phyloP scores from a whole-genome alignment of 768 basidiomycete genomes.

The Amanita fuliginea region DNA sequence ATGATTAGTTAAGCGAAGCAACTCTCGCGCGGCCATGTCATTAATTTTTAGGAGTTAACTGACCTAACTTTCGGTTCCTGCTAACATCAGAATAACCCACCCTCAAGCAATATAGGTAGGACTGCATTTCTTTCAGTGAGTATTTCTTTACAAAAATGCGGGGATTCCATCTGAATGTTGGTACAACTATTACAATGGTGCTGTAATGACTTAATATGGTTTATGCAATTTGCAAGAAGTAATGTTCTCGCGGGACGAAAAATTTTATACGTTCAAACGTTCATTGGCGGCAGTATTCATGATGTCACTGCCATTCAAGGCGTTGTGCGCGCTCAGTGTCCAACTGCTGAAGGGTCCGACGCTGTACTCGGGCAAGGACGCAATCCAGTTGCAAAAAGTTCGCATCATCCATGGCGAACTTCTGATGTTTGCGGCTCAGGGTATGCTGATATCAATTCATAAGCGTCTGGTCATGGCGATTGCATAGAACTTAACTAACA shows the following conservation, averaged over 20 bases:
- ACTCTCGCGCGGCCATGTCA: no score
- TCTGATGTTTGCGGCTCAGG: slow-evolving; percentile 59
- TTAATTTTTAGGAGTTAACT: no score
- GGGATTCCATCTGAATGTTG: not conserved
- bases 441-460: slow-evolving; percentile 48
- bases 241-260: not conserved
- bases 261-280: not conserved
- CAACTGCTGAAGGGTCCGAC: slow-evolving; percentile 26
- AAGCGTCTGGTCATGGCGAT: slow-evolving; percentile 4
- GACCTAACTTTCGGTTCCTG: no score
- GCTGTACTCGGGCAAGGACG: slow-evolving; percentile 53
- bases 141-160: not conserved
- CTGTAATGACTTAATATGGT: not conserved
- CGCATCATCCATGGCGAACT: slow-evolving; percentile 64
- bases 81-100: no score
- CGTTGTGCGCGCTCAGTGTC: slow-evolving; percentile 15
- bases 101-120: no score
- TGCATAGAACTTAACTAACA: slow-evolving; percentile 33
- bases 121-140: not conserved
- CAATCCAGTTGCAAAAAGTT: slow-evolving; percentile 77
- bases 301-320: slow-evolving; percentile 4
- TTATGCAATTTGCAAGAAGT: not conserved
- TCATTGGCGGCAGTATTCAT: not conserved
- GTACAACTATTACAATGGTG: not conserved
- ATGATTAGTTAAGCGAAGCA: no score